These are phyloP conservation scores for Sporothrix curviconia DNA, from an alignment of 2,329 filamentous ascomycete genomes.

Conservation along the genomic window DNA sequence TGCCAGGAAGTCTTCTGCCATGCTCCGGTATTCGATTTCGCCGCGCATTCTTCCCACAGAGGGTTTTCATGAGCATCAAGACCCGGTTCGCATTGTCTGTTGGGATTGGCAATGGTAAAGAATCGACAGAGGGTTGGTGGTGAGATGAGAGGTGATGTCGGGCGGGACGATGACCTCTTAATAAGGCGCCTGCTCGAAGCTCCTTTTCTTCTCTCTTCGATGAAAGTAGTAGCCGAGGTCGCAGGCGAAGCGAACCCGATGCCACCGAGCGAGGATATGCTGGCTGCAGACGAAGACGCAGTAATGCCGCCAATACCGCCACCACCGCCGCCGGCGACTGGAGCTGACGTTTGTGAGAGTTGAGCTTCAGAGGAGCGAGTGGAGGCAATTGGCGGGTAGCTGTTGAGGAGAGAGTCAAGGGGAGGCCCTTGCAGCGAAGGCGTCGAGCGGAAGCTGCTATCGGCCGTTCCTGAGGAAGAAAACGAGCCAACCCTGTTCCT, in stretches of 20 bases:
- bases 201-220: constrained; percentile 42
- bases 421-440: constrained; percentile 36
- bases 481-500: constrained; percentile 65
- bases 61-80: constrained; percentile 66
- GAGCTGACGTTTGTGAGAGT: constrained; percentile 21
- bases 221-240: not conserved
- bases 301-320: too few relatives aligned
- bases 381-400: constrained; percentile 33
- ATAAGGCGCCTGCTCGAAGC: constrained; percentile 43
- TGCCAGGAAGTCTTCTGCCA: constrained; percentile 58
- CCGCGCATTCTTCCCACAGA: constrained; percentile 77
- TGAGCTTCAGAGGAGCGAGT: constrained; percentile 32
- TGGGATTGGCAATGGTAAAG: constrained; percentile 51
- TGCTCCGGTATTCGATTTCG: constrained; percentile 64
- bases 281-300: constrained; percentile 14
- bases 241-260: not conserved
- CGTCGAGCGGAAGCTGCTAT: constrained; percentile 32
- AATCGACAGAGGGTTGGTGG: constrained; percentile 53
- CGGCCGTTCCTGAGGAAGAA: constrained; percentile 54
- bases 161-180: constrained; percentile 50
- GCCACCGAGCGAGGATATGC: constrained; percentile 8
- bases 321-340: not conserved
- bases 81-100: constrained; percentile 66
- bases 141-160: constrained; percentile 50
- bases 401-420: constrained; percentile 34